phyloP scores from a whole-genome alignment of 768 basidiomycete genomes.

The Cyclocybe cylindracea region DNA sequence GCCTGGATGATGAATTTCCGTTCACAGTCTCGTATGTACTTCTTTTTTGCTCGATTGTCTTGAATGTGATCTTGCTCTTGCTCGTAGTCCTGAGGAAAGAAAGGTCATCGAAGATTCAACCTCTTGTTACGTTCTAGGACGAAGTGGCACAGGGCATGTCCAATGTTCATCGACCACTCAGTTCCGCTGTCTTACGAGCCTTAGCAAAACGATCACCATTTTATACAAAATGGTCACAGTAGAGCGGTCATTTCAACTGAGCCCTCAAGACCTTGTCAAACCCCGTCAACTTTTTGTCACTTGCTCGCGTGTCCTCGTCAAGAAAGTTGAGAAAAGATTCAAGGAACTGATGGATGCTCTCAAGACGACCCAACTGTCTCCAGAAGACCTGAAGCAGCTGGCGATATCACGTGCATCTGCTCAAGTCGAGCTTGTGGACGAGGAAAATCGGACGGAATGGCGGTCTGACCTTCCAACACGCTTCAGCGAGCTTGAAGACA shows the following conservation, averaged over 20 bases:
- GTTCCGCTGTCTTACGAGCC: too few species aligned
- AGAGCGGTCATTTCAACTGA: slow-evolving; percentile 48
- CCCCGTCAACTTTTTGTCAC: slow-evolving; percentile 68
- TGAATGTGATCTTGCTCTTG: too few species aligned
- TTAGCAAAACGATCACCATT: slow-evolving; percentile 73
- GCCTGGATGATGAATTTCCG: slow-evolving; percentile 40
- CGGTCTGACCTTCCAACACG: slow-evolving; percentile 45
- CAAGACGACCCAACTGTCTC: slow-evolving; percentile 31
- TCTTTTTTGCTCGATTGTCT: too few species aligned
- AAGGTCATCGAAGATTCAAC: too few species aligned
- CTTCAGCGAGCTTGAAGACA: slow-evolving; percentile 57
- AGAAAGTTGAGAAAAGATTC: slow-evolving; percentile 66
- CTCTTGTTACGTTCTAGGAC: slow-evolving; percentile 65
- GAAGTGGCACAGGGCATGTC: slow-evolving; percentile 71
- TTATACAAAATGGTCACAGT: slow-evolving; percentile 70
- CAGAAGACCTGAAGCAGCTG: slow-evolving; percentile 34
- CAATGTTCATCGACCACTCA: not conserved
- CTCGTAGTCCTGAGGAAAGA: too few species aligned
- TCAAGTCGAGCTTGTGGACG: slow-evolving; percentile 29
- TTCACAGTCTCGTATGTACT: slow-evolving; percentile 38
- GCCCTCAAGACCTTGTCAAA: slow-evolving; percentile 28
- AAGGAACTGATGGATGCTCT: slow-evolving; percentile 48
- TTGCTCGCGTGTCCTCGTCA: slow-evolving; percentile 59
- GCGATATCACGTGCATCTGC: too few species aligned
- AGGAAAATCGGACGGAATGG: slow-evolving; percentile 43